Base-by-base conservation (phyloP, 306 rosid species). In the Boehmeria nivea region DNA sequence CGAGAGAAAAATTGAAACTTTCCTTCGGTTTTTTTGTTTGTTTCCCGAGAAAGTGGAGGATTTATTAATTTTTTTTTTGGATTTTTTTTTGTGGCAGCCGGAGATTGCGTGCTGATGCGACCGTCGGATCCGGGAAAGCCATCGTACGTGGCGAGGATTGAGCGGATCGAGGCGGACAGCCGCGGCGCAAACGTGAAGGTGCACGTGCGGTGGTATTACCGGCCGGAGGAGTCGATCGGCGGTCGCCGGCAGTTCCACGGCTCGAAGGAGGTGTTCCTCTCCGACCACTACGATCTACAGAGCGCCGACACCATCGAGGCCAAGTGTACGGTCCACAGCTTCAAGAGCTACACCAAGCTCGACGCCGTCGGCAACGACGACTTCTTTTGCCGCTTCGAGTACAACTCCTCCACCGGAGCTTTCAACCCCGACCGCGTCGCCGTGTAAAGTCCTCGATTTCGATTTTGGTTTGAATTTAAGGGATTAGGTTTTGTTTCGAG, bases 191-290 rank as follows among this genome's bases (percentile, higher is more conserved):
- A 87, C 78, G 99, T 87, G 39, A 93, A 85, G 81, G 59, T 87
- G 24, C 78, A 85, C 13, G 94, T 87, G 2, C 87, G 89, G n/a
- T 93, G 99, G 99, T 93, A 93, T 50, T 93, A 93, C 56, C 86
- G 99, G 64, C 99, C 99, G 57, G 99, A 93, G 83, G 99, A 93
- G 75, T 93, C 99, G 0, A 79, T 93, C 20, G 99, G 99, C 3
- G 99, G 99, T 43, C 96, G 99, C 53, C 76, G 99, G 18, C 99
- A 93, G 83, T 93, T 93, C 51, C 99, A 93, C 28, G 96, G 99
- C 19, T 87, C 96, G 0, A 93, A 93, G 66, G 99, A 93, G 76
- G 79, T 93, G 6, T 93, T 93, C 45, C 95, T 87, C 42, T 93
- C 99, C 48, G 99, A 93, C 63, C 99, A 93, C 76, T 75, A 54